phyloP scores from a whole-genome alignment of 306 rosid genomes.

The Clitoria ternatea region DNA sequence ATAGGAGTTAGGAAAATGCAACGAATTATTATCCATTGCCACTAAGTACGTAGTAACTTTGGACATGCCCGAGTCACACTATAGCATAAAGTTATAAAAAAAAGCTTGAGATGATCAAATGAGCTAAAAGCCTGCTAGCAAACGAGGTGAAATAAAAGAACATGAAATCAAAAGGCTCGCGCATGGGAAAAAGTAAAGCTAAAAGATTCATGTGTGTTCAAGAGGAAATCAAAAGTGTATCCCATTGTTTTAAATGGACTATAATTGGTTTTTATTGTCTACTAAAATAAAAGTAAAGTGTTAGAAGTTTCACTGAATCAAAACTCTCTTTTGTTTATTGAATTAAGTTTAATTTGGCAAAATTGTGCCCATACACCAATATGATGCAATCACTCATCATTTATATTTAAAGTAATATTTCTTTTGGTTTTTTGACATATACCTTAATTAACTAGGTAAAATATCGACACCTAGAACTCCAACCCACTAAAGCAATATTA shows the following conservation, averaged over 20 bases:
- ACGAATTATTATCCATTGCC: constrained; percentile 15
- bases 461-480: too few relatives aligned
- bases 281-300: neutral
- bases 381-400: neutral
- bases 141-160: constrained; percentile 25
- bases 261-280: neutral
- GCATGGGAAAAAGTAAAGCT: constrained; percentile 27
- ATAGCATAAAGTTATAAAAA: neutral
- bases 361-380: neutral
- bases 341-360: neutral
- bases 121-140: constrained; percentile 20
- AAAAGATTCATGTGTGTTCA: constrained; percentile 9
- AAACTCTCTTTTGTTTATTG: neutral
- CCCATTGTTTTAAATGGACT: neutral
- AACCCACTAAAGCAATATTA: too few relatives aligned
- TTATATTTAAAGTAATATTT: neutral
- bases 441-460: too few relatives aligned
- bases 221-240: constrained; percentile 12
- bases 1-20: constrained; percentile 14
- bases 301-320: neutral
- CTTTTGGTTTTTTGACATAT: too few relatives aligned
- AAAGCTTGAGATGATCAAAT: constrained; percentile 13
- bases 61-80: constrained; percentile 21
- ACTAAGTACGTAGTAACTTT: constrained; percentile 27
- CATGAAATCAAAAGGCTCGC: constrained; percentile 15